phyloP scores from a whole-genome alignment of 2,329 filamentous ascomycete genomes.

The Penicillium sclerotiorum region DNA sequence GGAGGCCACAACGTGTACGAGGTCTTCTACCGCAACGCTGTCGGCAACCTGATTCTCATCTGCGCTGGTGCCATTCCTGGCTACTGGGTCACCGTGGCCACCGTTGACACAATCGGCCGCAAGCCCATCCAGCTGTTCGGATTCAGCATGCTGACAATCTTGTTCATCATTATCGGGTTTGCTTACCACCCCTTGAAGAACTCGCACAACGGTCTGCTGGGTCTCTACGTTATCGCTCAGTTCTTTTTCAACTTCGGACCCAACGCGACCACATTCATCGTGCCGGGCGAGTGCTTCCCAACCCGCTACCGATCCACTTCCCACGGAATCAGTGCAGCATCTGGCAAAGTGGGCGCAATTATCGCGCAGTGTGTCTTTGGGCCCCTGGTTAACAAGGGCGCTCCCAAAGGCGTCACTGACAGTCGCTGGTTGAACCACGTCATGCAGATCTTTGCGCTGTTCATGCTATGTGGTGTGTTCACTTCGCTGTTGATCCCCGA shows the following conservation, averaged over 20 bases:
- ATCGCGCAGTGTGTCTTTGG: slow-evolving; percentile 67
- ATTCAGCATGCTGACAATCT: slow-evolving; percentile 62
- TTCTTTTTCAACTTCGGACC: slow-evolving; percentile 60
- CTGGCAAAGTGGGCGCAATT: slow-evolving; percentile 70
- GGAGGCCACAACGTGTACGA: slow-evolving; percentile 66
- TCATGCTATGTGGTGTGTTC: slow-evolving; percentile 74
- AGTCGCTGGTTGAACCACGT: slow-evolving; percentile 71
- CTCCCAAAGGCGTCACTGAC: slow-evolving; percentile 51
- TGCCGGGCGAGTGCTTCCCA: slow-evolving; percentile 67
- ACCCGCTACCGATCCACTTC: slow-evolving; percentile 65
- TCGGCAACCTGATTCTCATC: slow-evolving; percentile 78
- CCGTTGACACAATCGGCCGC: slow-evolving; percentile 72
- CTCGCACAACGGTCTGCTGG: slow-evolving; percentile 55
- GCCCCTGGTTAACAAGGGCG: slow-evolving; percentile 62
- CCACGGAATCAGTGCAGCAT: slow-evolving; percentile 68
- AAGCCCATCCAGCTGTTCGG: slow-evolving; percentile 73
- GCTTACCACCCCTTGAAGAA: slow-evolving; percentile 44
- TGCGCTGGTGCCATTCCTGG: slow-evolving; percentile 78
- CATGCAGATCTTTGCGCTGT: slow-evolving; percentile 76
- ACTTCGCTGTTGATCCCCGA: slow-evolving; percentile 75
- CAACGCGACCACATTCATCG: slow-evolving; percentile 65
- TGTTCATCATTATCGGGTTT: slow-evolving; percentile 67
- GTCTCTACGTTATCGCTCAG: slow-evolving; percentile 65
- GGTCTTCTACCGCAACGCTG: slow-evolving; percentile 71
- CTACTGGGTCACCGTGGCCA: slow-evolving; percentile 78